These are phyloP conservation scores for Blastomyces percursus DNA, from an alignment of 2,329 filamentous ascomycete species.

Conservation along the genomic window DNA sequence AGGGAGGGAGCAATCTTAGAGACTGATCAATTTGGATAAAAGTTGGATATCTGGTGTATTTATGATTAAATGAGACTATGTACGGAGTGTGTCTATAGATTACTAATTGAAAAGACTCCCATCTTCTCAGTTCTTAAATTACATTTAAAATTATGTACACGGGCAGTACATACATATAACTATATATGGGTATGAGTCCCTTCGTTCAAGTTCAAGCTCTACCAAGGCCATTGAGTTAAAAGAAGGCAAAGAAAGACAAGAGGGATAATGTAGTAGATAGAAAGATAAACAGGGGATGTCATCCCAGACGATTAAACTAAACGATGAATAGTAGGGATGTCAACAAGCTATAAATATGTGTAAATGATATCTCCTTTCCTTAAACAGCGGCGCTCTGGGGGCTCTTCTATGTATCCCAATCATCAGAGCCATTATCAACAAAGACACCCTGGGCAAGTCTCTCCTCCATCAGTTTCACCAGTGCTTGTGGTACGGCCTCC, in stretches of 20 bases:
- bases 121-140: not conserved
- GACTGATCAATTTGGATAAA: not conserved
- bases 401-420: conserved; percentile 2
- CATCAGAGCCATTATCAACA: conserved; percentile 11
- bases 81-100: not conserved
- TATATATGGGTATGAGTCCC: conserved; percentile 6
- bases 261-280: not conserved
- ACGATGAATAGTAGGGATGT: not conserved
- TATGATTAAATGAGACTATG: conserved; percentile 3
- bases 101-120: not conserved
- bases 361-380: not conserved
- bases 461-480: conserved; percentile 82
- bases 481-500: conserved; percentile 66
- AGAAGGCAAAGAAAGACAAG: not conserved
- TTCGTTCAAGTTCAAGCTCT: not conserved
- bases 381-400: not conserved
- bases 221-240: not conserved
- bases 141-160: conserved; percentile 5
- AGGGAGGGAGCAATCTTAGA: too few species aligned
- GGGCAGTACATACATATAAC: not conserved
- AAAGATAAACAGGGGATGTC: not conserved
- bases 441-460: conserved; percentile 50
- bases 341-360: not conserved
- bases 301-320: not conserved
- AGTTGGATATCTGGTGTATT: not conserved